A percentile compares a stretch with the other conserved stretches of the same genome.
Conservation (phyloP, 2,329 filamentous ascomycete species). For the Sphaerostilbella broomeana region DNA sequence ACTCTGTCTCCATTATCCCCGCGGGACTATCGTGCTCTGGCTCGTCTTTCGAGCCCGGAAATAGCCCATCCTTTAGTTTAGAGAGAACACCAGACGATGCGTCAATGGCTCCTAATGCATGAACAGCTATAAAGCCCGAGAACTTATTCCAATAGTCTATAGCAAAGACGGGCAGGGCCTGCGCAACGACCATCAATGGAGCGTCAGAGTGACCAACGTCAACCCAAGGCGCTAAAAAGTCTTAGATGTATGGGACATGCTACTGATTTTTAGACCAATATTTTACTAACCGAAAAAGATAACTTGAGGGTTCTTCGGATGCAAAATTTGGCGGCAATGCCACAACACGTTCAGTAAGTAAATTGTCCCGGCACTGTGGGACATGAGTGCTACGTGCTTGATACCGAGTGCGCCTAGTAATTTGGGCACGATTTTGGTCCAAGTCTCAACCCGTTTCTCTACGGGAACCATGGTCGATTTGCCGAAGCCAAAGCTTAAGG, state of each 20-base stretch:
- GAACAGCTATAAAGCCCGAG: not conserved
- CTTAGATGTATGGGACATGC: not conserved
- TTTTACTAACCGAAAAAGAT: slow-evolving; percentile 16
- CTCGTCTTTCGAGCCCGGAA: not conserved
- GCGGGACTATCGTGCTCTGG: not conserved
- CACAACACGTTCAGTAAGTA: slow-evolving; percentile 26
- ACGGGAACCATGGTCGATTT: slow-evolving; percentile 1
- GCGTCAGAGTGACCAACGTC: slow-evolving; percentile 12
- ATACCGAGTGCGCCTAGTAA: slow-evolving; percentile 29
- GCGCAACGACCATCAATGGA: slow-evolving; percentile 1
- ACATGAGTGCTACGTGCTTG: slow-evolving; percentile 23
- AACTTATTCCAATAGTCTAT: slow-evolving; percentile 4
- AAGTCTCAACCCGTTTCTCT: slow-evolving; percentile 16
- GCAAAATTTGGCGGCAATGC: slow-evolving; percentile 21
- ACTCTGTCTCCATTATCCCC: not conserved
- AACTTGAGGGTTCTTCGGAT: slow-evolving; percentile 18
- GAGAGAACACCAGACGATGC: slow-evolving; percentile 3
- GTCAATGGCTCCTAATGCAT: slow-evolving; percentile 1
- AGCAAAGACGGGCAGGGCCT: slow-evolving; percentile 1
- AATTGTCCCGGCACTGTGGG: slow-evolving; percentile 28
- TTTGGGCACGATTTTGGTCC: slow-evolving; percentile 25
- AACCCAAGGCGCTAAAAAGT: slow-evolving; percentile 13
- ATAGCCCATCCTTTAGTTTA: not conserved
- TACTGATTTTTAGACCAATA: not conserved
- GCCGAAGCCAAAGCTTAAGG: not conserved